Conservation (phyloP, 257 asterid species). For the Cinchona pubescens region DNA sequence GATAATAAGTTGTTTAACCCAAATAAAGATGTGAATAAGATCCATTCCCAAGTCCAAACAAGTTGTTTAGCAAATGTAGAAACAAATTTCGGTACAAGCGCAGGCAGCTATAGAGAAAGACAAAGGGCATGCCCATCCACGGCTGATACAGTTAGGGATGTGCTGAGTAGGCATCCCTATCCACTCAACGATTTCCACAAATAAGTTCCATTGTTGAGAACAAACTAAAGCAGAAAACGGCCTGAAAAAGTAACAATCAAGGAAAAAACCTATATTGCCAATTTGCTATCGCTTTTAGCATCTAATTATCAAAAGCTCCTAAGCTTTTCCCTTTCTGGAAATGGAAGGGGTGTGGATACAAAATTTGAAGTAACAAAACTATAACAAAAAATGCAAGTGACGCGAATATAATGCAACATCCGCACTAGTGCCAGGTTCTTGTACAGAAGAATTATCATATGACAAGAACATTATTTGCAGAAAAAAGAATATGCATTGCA, state of each 20-base stretch:
- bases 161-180: neutral
- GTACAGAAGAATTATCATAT: neutral
- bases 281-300: neutral
- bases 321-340: neutral
- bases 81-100: neutral
- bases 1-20: neutral
- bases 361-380: neutral
- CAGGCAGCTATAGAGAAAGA: neutral
- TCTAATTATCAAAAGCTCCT: neutral
- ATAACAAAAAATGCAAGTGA: neutral
- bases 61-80: neutral
- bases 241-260: neutral
- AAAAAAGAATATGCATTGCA: neutral
- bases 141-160: no score
- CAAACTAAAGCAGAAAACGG: neutral
- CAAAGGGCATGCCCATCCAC: neutral
- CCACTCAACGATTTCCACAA: neutral
- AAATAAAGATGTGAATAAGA: neutral
- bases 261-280: neutral
- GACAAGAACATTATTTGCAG: neutral
- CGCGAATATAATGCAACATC: neutral
- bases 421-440: neutral
- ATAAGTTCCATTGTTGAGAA: neutral
- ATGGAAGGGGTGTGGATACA: neutral
- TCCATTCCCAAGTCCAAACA: conserved; percentile 2